Evolutionary conservation across 1,284 basidiomycete genomes (phyloP).

Genomic region (Leccinum angustisporum): DNA sequence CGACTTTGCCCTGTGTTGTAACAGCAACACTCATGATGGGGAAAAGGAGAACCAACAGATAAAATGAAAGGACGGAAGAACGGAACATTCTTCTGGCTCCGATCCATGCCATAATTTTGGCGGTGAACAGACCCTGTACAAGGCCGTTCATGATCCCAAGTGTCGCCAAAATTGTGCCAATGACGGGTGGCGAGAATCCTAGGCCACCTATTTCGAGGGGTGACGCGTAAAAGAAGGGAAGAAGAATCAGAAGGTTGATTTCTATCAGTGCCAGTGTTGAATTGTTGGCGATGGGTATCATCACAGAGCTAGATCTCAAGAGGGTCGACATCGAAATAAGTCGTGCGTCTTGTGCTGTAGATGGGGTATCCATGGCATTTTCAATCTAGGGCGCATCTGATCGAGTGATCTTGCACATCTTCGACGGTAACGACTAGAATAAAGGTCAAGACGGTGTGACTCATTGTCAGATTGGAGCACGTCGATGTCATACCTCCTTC

Average conservation of each 20-base stretch:
- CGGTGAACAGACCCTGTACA: constrained; percentile 61
- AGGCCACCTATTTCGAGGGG: constrained; percentile 65
- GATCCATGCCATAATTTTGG: constrained; percentile 49
- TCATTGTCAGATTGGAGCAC: neutral
- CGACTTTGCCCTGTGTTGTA: constrained; percentile 18
- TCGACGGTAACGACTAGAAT: constrained; percentile 28
- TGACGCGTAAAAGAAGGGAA: constrained; percentile 68
- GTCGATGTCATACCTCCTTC: constrained; percentile 47
- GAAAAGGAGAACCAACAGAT: constrained; percentile 54
- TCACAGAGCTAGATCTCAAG: constrained; percentile 40
- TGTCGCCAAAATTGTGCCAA: constrained; percentile 58
- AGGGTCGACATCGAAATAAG: constrained; percentile 41
- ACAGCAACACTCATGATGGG: constrained; percentile 51
- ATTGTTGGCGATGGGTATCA: constrained; percentile 67
- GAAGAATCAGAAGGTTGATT: constrained; percentile 60
- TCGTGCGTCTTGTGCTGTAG: constrained; percentile 3
- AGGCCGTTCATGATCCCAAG: constrained; percentile 62
- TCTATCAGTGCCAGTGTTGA: constrained; percentile 65
- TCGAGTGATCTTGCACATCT: neutral
- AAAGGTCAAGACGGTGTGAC: neutral
- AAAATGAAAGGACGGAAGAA: constrained; percentile 46
- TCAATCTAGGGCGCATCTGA: neutral
- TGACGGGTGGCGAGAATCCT: constrained; percentile 56
- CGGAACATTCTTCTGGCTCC: constrained; percentile 61
- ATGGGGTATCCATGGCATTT: neutral